Percentiles rank a stretch among this genome's conserved stretches.
phyloP scores from a whole-genome alignment of 2,329 filamentous ascomycete genomes.

The Cladophialophora psammophila region DNA sequence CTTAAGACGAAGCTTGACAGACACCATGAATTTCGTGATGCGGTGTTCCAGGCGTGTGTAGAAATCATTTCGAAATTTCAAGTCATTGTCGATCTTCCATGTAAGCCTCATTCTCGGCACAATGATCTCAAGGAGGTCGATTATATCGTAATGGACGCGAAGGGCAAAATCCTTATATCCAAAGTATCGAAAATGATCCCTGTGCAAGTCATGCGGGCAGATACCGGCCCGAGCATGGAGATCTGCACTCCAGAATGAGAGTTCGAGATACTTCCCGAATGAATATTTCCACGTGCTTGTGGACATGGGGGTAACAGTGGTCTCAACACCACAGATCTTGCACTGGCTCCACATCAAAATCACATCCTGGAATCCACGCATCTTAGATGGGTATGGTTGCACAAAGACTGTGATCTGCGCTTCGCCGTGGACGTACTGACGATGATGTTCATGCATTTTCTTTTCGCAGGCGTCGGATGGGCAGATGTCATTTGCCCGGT shows the following conservation, averaged over 20 bases:
- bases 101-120: slow-evolving; percentile 89
- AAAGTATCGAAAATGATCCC: slow-evolving; percentile 92
- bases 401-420: slow-evolving; percentile 92
- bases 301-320: slow-evolving; percentile 88
- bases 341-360: slow-evolving; percentile 99
- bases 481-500: slow-evolving; percentile 77
- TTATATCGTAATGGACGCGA: slow-evolving; percentile 88
- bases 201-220: slow-evolving; percentile 91
- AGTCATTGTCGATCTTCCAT: slow-evolving; percentile 96
- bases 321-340: slow-evolving; percentile 89
- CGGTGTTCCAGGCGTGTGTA: slow-evolving; percentile 81
- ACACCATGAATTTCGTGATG: slow-evolving; percentile 84
- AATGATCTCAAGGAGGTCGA: slow-evolving; percentile 91
- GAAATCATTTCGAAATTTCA: slow-evolving; percentile 90
- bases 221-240: slow-evolving; percentile 75
- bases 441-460: slow-evolving; percentile 89
- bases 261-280: slow-evolving; percentile 96
- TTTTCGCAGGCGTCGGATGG: slow-evolving; percentile 84
- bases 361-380: slow-evolving; percentile 71
- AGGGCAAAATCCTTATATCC: slow-evolving; percentile 85
- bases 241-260: slow-evolving; percentile 93
- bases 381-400: slow-evolving; percentile 73
- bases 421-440: slow-evolving; percentile 96
- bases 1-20: slow-evolving; percentile 81
- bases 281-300: slow-evolving; percentile 97